Conservation (phyloP, 495 filamentous ascomycete species). For the Podospora conica region DNA sequence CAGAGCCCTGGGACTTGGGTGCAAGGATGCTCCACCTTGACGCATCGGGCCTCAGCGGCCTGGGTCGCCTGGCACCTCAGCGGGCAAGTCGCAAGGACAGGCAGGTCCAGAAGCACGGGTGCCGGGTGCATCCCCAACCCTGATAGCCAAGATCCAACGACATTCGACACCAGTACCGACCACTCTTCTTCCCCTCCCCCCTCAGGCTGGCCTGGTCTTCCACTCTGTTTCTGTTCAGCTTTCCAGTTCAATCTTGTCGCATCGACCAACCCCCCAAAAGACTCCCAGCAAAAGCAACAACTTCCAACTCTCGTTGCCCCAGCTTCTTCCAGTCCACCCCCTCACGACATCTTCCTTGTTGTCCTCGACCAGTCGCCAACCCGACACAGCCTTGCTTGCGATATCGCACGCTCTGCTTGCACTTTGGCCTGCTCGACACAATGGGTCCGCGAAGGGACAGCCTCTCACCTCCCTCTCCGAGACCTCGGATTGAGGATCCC, state of each 20-base stretch:
- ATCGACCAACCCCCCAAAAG: not conserved
- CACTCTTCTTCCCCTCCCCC: not conserved
- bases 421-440: not conserved
- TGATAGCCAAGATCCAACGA: not conserved
- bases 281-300: not conserved
- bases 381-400: not conserved
- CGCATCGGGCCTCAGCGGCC: not conserved
- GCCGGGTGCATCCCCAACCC: constrained; percentile 3
- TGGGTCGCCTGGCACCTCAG: too few relatives aligned
- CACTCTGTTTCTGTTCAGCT: not conserved
- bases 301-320: too few relatives aligned
- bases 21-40: not conserved
- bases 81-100: too few relatives aligned
- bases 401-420: not conserved
- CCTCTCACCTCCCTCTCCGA: constrained; percentile 56
- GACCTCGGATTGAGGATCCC: constrained; percentile 63
- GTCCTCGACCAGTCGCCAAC: not conserved
- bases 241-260: not conserved
- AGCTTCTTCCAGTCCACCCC: not conserved
- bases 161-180: not conserved
- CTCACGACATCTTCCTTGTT: not conserved
- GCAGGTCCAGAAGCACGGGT: not conserved
- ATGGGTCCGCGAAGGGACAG: constrained; percentile 33
- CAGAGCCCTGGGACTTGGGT: not conserved
- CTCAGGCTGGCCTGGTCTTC: not conserved